Evolutionary conservation across 768 basidiomycete genomes (phyloP).

Genomic region (Leccinum fibrillosum): DNA sequence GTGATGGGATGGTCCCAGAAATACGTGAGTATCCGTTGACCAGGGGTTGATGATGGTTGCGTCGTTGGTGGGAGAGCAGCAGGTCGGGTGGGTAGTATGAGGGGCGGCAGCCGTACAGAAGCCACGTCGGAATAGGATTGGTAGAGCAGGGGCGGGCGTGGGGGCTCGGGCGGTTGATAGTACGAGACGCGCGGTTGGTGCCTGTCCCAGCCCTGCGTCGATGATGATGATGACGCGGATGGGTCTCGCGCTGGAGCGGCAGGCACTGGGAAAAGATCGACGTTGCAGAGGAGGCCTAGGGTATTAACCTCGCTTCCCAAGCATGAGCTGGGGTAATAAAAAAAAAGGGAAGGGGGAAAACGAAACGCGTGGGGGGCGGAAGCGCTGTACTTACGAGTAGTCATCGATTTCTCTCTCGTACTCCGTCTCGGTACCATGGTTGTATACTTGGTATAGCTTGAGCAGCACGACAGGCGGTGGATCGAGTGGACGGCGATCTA

Average conservation of each 20-base stretch:
- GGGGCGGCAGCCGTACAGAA: slow-evolving; percentile 22
- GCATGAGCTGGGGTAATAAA: slow-evolving; percentile 1
- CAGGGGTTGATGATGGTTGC: slow-evolving; percentile 9
- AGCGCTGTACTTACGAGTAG: slow-evolving; percentile 43
- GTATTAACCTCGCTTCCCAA: slow-evolving; percentile 52
- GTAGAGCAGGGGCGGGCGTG: slow-evolving; percentile 11
- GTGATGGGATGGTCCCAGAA: slow-evolving; percentile 39
- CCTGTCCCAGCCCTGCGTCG: slow-evolving; percentile 8
- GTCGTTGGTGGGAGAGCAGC: slow-evolving; percentile 1
- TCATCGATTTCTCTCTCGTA: slow-evolving; percentile 47
- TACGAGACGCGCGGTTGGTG: slow-evolving; percentile 13
- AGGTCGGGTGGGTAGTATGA: slow-evolving; percentile 12
- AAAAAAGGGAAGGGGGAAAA: neutral
- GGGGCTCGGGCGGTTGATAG: slow-evolving; percentile 2
- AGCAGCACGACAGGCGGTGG: slow-evolving; percentile 60
- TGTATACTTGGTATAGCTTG: slow-evolving; percentile 45
- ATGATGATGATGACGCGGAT: neutral
- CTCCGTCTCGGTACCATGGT: slow-evolving; percentile 37
- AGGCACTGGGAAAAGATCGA: slow-evolving; percentile 70
- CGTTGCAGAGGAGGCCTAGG: slow-evolving; percentile 72
- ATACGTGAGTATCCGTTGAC: slow-evolving; percentile 42
- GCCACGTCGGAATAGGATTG: slow-evolving; percentile 13
- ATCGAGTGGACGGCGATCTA: slow-evolving; percentile 65
- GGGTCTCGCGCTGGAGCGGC: slow-evolving; percentile 9
- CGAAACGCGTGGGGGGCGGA: neutral